phyloP scores from a whole-genome alignment of 768 basidiomycete species.

The Leucocoprinus birnbaumii region DNA sequence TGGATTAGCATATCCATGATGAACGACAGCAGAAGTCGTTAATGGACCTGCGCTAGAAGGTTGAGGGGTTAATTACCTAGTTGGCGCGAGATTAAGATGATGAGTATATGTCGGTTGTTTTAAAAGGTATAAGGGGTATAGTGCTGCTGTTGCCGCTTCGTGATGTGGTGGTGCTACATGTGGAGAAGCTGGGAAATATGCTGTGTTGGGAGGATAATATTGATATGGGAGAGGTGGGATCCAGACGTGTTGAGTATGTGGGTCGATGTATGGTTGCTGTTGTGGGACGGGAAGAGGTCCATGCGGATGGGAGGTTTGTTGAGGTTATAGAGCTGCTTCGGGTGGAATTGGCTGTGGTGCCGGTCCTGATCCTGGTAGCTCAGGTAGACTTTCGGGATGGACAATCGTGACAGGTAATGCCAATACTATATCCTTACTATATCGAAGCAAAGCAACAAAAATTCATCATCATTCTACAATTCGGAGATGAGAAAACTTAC shows the following conservation, averaged over 20 bases:
- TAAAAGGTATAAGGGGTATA: neutral
- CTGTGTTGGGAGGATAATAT: neutral
- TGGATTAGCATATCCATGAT: neutral
- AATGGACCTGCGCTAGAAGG: conserved; percentile 47
- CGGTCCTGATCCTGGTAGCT: too few relatives aligned
- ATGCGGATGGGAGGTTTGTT: neutral
- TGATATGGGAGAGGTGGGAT: conserved; percentile 33
- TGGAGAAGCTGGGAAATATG: neutral
- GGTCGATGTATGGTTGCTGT: conserved; percentile 24
- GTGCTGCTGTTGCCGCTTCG: too few relatives aligned
- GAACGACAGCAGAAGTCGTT: neutral
- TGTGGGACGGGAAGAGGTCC: conserved; percentile 1
- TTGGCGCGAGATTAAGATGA: conserved; percentile 7
- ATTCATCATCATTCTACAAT: too few relatives aligned
- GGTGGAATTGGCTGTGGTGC: neutral
- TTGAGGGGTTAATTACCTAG: conserved; percentile 23
- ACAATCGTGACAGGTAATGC: conserved; percentile 62
- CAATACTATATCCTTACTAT: conserved; percentile 68
- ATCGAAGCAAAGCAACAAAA: conserved; percentile 8
- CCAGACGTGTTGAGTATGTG: conserved; percentile 44
- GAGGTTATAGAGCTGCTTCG: conserved; percentile 5
- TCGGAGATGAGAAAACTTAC: conserved; percentile 36
- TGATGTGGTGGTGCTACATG: neutral
- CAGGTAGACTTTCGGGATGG: conserved; percentile 57
- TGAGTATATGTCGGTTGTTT: conserved; percentile 3